Conservation (phyloP, 345 rosid species). For the Corchorus olitorius region DNA sequence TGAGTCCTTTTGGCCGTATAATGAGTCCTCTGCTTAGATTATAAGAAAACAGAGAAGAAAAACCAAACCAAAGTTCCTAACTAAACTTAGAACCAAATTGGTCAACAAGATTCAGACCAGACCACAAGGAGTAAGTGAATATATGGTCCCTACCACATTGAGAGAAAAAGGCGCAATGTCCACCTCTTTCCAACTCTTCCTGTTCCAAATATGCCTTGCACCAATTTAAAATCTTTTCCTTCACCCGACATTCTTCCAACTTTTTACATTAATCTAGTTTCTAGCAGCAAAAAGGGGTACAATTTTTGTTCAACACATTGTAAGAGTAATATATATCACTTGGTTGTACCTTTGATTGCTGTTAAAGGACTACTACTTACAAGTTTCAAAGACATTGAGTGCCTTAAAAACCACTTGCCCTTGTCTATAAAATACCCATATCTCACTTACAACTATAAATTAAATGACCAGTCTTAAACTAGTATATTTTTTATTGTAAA, state of each 20-base stretch:
- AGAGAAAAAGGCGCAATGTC: slow-evolving; percentile 19
- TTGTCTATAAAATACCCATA: background rate
- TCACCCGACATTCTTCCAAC: slow-evolving; percentile 29
- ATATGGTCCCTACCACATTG: background rate
- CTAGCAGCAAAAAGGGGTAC: background rate
- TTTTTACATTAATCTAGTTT: slow-evolving; percentile 18
- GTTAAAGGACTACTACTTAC: background rate
- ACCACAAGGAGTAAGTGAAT: slow-evolving; percentile 5
- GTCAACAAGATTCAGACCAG: slow-evolving; percentile 4
- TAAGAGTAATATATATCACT: background rate
- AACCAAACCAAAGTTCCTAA: background rate
- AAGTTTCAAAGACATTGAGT: background rate
- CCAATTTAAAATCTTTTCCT: slow-evolving; percentile 14
- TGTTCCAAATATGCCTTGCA: background rate
- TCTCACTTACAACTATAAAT: slow-evolving; percentile 13
- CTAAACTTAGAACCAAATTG: background rate
- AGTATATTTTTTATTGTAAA: slow-evolving; percentile 14
- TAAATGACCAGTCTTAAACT: slow-evolving; percentile 6
- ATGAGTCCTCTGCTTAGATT: background rate
- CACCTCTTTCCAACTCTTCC: slow-evolving; percentile 24
- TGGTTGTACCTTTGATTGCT: slow-evolving; percentile 24
- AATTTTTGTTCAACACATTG: slow-evolving; percentile 2
- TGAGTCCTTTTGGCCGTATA: background rate
- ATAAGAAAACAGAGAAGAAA: background rate
- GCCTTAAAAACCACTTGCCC: background rate